Conservation (phyloP, 1,284 basidiomycete species). For the Sanghuangporus sanghuang region DNA sequence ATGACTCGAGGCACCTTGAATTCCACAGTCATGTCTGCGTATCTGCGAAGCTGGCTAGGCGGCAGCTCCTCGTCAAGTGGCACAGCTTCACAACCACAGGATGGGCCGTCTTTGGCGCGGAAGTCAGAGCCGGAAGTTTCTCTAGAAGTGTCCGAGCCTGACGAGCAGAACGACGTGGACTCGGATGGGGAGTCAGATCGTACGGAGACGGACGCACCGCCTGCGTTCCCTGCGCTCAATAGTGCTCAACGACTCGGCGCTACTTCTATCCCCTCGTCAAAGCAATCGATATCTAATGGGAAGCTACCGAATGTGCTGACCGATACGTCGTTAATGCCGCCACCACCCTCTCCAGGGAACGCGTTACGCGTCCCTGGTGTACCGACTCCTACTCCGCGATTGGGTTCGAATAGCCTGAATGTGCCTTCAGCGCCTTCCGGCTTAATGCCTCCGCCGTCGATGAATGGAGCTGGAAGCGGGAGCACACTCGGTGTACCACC, state of each 20-base stretch:
- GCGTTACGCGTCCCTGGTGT: constrained; percentile 41
- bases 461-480: not conserved
- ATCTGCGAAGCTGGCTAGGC: constrained; percentile 13
- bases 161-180: constrained; percentile 43
- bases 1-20: not conserved
- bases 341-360: constrained; percentile 56
- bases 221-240: constrained; percentile 77
- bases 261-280: constrained; percentile 1
- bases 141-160: constrained; percentile 3
- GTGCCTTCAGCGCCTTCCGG: constrained; percentile 30
- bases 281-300: constrained; percentile 20
- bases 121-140: constrained; percentile 5
- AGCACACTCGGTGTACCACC: constrained; percentile 48
- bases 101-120: not conserved
- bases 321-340: constrained; percentile 64
- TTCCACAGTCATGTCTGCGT: constrained; percentile 12
- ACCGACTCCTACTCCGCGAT: not conserved
- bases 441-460: not conserved
- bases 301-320: constrained; percentile 40
- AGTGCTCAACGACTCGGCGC: constrained; percentile 69
- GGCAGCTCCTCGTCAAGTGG: not conserved
- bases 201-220: constrained; percentile 71
- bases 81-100: not conserved
- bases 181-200: constrained; percentile 35
- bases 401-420: constrained; percentile 19